Percentiles rank a stretch among this genome's conserved stretches.
Conservation (phyloP, 2,329 filamentous ascomycete species). For the Sporothrix luriei region DNA sequence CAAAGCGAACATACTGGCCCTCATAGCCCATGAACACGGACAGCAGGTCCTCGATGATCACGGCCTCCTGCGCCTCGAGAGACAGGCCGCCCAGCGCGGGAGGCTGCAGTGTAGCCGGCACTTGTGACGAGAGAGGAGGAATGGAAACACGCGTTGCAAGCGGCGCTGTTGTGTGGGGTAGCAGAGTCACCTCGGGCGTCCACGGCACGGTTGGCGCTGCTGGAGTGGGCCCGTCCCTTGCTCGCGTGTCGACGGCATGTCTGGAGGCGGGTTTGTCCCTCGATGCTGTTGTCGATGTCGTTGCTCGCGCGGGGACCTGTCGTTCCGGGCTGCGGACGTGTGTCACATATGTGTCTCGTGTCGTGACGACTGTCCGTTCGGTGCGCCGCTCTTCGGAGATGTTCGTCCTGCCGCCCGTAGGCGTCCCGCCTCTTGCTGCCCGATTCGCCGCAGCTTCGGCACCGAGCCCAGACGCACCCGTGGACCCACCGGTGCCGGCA, state of each 20-base stretch:
- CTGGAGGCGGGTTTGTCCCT: constrained; percentile 18
- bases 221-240: constrained; percentile 1
- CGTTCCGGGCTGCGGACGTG: constrained; percentile 62
- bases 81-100: constrained; percentile 69
- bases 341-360: constrained; percentile 63
- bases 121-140: constrained; percentile 71
- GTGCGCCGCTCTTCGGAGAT: constrained; percentile 57
- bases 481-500: constrained; percentile 35
- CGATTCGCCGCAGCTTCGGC: not conserved
- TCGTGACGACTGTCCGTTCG: constrained; percentile 58
- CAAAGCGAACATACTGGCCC: constrained; percentile 93
- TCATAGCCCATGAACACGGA: constrained; percentile 99
- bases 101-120: constrained; percentile 70
- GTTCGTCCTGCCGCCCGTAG: constrained; percentile 23
- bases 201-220: constrained; percentile 54
- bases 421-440: constrained; percentile 29
- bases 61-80: constrained; percentile 80
- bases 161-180: constrained; percentile 68
- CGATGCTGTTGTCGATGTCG: constrained; percentile 44
- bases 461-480: constrained; percentile 23
- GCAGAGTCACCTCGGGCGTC: constrained; percentile 76
- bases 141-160: constrained; percentile 62
- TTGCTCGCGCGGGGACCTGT: constrained; percentile 43
- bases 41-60: constrained; percentile 84
- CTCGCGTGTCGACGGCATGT: not conserved